Evolutionary conservation across 768 basidiomycete species (phyloP), one percentile per base, ranked within the genome.

Genomic region (Podaxis sp.): DNA sequence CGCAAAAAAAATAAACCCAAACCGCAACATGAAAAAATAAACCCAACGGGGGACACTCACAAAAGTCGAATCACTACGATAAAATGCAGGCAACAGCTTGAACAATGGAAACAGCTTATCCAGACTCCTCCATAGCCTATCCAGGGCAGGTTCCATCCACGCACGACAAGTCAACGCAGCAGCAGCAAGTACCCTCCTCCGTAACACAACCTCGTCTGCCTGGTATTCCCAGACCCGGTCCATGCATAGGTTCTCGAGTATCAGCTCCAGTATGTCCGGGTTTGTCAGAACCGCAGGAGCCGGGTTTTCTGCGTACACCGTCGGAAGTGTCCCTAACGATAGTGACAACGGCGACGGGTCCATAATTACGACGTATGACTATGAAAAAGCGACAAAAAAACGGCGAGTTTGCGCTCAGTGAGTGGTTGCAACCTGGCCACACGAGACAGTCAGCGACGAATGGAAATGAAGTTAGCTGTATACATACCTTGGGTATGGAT

Each of bases 81-180:
- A 52, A 61, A 75, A 73, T 2, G 70, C 69, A 32, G 70, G 72
- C 38, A 75, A 52, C 11, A 74, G 58, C 50, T 69, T 69, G 32
- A 76, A 67, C 28, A 75, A 59, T 11, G 75, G 74, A 57, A 72
- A 70, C 6, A 76, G 59, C 6, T 70, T 73, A 27, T 72, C 69
- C 56, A 75, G 59, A 5, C 66, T 64, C 46, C 68, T 62, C 75
- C 75, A 76, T 35, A 74, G 63, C 35, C 68, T 40, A 56, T 74
- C 69, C 14, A 75, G 62, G 2, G 72, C 74, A 4, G 72, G 75
- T 57, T 71, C 69, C 46, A 72, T 61, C 51, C 74, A 74, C 9
- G 69, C 65, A 46, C 64, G 70, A 64, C 71, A 72, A 14, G 71
- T 72, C 50, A 70, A 54, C 4, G 74, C 73, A 36, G 66, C 61